A percentile compares a stretch with the other conserved stretches of the same genome.
Evolutionary conservation across 2,329 filamentous ascomycete species (phyloP).

Genomic region (Aspergillus ustus): DNA sequence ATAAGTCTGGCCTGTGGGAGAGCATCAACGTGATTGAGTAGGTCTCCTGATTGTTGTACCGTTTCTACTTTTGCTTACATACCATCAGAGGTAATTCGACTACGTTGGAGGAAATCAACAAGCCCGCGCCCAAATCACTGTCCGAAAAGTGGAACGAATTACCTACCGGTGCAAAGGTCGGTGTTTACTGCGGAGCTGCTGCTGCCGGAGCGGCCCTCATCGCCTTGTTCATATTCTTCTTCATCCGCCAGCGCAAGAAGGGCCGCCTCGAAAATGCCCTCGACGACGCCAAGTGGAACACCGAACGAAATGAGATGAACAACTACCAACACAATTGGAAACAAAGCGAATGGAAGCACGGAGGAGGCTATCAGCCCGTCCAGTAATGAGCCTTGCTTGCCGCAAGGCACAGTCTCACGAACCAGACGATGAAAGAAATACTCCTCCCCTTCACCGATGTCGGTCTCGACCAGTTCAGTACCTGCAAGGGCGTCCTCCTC

Average conservation of each 20-base stretch:
- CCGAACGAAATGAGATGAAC: slow-evolving; percentile 45
- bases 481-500: slow-evolving; percentile 13
- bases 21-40: slow-evolving; percentile 64
- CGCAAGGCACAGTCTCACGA: slow-evolving; percentile 2
- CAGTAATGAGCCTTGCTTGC: slow-evolving; percentile 11
- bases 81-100: slow-evolving; percentile 66
- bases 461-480: slow-evolving; percentile 9
- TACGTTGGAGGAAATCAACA: slow-evolving; percentile 48
- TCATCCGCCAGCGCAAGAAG: slow-evolving; percentile 54
- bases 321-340: slow-evolving; percentile 46
- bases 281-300: slow-evolving; percentile 52
- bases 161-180: slow-evolving; percentile 53
- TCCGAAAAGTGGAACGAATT: slow-evolving; percentile 51
- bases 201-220: slow-evolving; percentile 39
- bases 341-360: slow-evolving; percentile 38
- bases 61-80: slow-evolving; percentile 5
- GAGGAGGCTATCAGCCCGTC: slow-evolving; percentile 34
- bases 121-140: slow-evolving; percentile 39
- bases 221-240: slow-evolving; percentile 50
- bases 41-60: slow-evolving; percentile 22
- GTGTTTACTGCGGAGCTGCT: slow-evolving; percentile 48
- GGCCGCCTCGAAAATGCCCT: slow-evolving; percentile 55
- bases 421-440: slow-evolving; percentile 20
- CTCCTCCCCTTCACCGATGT: neutral
- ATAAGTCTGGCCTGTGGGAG: slow-evolving; percentile 64